Percentiles rank a stretch among this genome's conserved stretches.
Conservation (phyloP, 2,329 filamentous ascomycete genomes). For the Tolypocladium guangdongense region DNA sequence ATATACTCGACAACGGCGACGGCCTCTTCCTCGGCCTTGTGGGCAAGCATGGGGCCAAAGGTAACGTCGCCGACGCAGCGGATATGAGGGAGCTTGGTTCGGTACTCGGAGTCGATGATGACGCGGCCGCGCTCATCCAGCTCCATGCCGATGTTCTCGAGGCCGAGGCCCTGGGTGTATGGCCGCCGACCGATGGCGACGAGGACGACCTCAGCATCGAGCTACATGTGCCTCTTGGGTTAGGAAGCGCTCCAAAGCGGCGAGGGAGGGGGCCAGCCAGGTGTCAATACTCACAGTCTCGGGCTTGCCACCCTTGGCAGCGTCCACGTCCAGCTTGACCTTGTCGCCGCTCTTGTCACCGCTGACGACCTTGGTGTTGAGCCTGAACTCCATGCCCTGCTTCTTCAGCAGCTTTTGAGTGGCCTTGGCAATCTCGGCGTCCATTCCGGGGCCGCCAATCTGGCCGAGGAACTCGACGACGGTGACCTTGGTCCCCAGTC, state of each 20-base stretch:
- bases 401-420: conserved; percentile 88
- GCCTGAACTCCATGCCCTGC: conserved; percentile 97
- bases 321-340: conserved; percentile 76
- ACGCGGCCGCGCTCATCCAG: conserved; percentile 87
- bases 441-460: conserved; percentile 97
- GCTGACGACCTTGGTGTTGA: conserved; percentile 85
- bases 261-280: neutral
- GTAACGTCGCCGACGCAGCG: conserved; percentile 93
- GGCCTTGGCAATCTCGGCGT: conserved; percentile 81
- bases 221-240: conserved; percentile 31
- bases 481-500: conserved; percentile 86
- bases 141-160: conserved; percentile 90
- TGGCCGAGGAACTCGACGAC: conserved; percentile 94
- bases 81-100: conserved; percentile 95
- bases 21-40: conserved; percentile 98
- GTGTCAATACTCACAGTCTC: conserved; percentile 56
- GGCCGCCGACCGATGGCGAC: conserved; percentile 94
- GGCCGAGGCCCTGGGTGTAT: conserved; percentile 81
- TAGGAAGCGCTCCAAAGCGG: neutral
- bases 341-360: conserved; percentile 71
- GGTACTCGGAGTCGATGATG: conserved; percentile 97
- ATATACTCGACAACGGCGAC: conserved; percentile 95
- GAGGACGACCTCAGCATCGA: conserved; percentile 90
- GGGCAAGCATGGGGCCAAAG: conserved; percentile 96
- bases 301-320: conserved; percentile 91